Evolutionary conservation across 2,329 filamentous ascomycete genomes (phyloP).

Genomic region (Xylaria sp.): DNA sequence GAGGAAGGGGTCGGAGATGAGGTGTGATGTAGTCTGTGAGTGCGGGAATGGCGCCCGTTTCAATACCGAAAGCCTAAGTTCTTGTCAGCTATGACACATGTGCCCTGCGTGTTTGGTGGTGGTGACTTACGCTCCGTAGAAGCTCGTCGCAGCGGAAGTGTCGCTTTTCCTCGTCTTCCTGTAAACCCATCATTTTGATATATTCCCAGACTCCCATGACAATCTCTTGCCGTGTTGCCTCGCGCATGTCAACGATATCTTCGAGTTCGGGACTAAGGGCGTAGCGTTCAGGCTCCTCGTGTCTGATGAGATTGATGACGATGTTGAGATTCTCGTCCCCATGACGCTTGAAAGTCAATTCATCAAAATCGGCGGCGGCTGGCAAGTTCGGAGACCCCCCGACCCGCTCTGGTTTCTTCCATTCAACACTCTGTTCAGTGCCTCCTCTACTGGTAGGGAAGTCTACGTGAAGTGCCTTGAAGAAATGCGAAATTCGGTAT

Average conservation of each 20-base stretch:
- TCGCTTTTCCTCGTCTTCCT: constrained; percentile 95
- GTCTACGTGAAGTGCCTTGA: constrained; percentile 80
- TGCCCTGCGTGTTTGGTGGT: constrained; percentile 1
- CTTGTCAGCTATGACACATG: constrained; percentile 41
- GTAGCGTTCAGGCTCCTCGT: constrained; percentile 88
- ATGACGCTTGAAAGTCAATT: constrained; percentile 88
- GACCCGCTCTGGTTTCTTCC: constrained; percentile 79
- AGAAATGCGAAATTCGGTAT: constrained; percentile 78
- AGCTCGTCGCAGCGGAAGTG: constrained; percentile 90
- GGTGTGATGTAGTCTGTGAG: constrained; percentile 81
- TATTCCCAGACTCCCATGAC: constrained; percentile 97
- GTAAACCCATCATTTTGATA: constrained; percentile 82
- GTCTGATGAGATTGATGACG: constrained; percentile 83
- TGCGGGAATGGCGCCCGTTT: constrained; percentile 86
- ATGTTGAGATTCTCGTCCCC: constrained; percentile 94
- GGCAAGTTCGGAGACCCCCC: constrained; percentile 65
- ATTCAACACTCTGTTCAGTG: constrained; percentile 74
- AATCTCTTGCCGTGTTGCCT: constrained; percentile 87
- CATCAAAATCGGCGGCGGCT: constrained; percentile 83
- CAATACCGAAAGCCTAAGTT: constrained; percentile 72
- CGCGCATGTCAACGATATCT: constrained; percentile 84
- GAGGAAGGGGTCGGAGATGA: constrained; percentile 82
- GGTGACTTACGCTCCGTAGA: constrained; percentile 73
- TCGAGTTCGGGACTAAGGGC: constrained; percentile 81
- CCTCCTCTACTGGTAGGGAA: constrained; percentile 72